Conservation (phyloP, 2,329 filamentous ascomycete genomes). For the Anisogramma anomala region DNA sequence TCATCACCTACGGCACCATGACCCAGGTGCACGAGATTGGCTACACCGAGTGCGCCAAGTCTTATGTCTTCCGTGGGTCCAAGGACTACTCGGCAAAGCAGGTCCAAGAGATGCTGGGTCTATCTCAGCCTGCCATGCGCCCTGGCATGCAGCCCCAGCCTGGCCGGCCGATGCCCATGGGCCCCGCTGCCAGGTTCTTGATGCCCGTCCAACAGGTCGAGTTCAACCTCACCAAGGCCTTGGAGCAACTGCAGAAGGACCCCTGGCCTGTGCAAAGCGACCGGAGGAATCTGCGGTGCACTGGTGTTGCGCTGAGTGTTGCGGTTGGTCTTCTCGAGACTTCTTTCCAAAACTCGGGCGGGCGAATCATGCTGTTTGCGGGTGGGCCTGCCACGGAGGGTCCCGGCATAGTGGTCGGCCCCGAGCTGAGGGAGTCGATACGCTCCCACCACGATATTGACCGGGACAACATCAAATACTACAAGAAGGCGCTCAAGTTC, state of each 20-base stretch:
- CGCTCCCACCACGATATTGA: constrained; percentile 98
- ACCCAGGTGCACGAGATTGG: constrained; percentile 96
- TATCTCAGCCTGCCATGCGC: constrained; percentile 60
- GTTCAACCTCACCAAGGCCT: constrained; percentile 89
- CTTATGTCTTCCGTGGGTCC: constrained; percentile 93
- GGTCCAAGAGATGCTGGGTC: constrained; percentile 97
- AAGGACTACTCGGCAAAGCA: constrained; percentile 98
- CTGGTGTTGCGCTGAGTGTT: constrained; percentile 91
- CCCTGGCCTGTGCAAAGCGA: constrained; percentile 96
- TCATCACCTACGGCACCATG: constrained; percentile 91
- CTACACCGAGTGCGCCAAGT: constrained; percentile 96
- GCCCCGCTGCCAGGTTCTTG: constrained; percentile 79
- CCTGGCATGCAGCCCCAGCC: constrained; percentile 63
- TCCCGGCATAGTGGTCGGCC: constrained; percentile 90
- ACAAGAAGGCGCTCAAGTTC: constrained; percentile 98
- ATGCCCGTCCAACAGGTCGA: constrained; percentile 92
- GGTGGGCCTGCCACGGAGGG: constrained; percentile 93
- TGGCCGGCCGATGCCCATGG: constrained; percentile 62
- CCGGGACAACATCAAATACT: constrained; percentile 97
- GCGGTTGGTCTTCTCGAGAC: constrained; percentile 86
- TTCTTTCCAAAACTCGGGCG: constrained; percentile 90
- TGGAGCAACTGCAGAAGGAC: constrained; percentile 92
- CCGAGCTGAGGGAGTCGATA: constrained; percentile 90
- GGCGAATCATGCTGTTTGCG: constrained; percentile 92
- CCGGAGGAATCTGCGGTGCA: constrained; percentile 79